Conservation (phyloP, 2,329 filamentous ascomycete species). For the Penicillium sp. region DNA sequence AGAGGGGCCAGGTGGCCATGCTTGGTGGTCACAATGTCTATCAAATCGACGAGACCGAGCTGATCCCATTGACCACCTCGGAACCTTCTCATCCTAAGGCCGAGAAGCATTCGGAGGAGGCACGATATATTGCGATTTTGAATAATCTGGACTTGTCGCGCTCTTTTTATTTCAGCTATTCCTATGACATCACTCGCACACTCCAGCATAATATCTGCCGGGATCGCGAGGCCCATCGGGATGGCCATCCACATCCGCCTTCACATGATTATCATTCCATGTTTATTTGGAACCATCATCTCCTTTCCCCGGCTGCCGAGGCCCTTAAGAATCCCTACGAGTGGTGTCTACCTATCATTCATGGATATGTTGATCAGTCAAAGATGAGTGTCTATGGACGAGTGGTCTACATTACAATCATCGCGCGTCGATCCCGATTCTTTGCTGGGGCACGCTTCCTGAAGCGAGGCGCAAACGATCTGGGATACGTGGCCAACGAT, state of each 20-base stretch:
- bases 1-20: conserved; percentile 93
- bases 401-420: conserved; percentile 86
- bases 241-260: conserved; percentile 60
- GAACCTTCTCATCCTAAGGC: conserved; percentile 64
- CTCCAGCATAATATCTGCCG: conserved; percentile 87
- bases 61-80: conserved; percentile 78
- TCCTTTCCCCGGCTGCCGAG: conserved; percentile 70
- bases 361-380: conserved; percentile 93
- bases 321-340: conserved; percentile 79
- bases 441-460: conserved; percentile 93
- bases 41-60: conserved; percentile 88
- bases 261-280: conserved; percentile 87
- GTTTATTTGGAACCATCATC: conserved; percentile 97
- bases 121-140: conserved; percentile 81
- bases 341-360: conserved; percentile 94
- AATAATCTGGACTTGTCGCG: conserved; percentile 86
- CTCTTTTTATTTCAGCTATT: conserved; percentile 98
- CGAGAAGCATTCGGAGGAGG: conserved; percentile 86
- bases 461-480: conserved; percentile 90
- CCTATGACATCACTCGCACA: conserved; percentile 90
- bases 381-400: conserved; percentile 82
- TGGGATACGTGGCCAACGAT: conserved; percentile 95
- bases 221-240: conserved; percentile 68
- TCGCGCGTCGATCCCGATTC: conserved; percentile 84
- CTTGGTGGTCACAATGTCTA: conserved; percentile 95